Conservation (phyloP, 805 yeast genomes). For the Sugiyamaella chiloensis region DNA sequence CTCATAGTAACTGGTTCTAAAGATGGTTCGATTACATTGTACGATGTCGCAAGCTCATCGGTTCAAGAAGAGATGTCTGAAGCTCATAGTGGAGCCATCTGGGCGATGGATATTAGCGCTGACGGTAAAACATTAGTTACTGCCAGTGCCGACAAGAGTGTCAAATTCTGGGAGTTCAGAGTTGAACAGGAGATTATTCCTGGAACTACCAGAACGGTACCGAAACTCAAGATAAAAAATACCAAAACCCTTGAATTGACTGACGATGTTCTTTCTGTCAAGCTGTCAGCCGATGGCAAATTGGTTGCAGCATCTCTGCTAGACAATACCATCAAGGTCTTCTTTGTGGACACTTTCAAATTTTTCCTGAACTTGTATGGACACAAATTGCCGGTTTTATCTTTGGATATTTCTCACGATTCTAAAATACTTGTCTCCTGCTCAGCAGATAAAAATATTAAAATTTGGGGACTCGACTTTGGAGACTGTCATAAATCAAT, state of each 20-base stretch:
- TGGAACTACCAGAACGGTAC: constrained; percentile 54
- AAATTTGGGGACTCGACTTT: constrained; percentile 97
- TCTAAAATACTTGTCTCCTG: constrained; percentile 85
- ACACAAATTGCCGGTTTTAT: constrained; percentile 90
- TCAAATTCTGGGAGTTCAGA: constrained; percentile 85
- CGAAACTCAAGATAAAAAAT: constrained; percentile 56
- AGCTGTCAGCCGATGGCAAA: constrained; percentile 74
- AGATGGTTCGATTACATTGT: constrained; percentile 76
- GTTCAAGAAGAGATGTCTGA: constrained; percentile 63
- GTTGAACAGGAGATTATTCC: constrained; percentile 63
- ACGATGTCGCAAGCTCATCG: constrained; percentile 81
- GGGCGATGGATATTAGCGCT: constrained; percentile 84
- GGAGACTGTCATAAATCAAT: constrained; percentile 98
- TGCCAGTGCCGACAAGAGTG: constrained; percentile 89
- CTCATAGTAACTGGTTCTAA: constrained; percentile 85
- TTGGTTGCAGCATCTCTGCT: constrained; percentile 78
- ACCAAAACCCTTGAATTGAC: constrained; percentile 77
- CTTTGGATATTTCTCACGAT: constrained; percentile 87
- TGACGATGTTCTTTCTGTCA: constrained; percentile 81
- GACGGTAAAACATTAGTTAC: constrained; percentile 85
- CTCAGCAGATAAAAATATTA: constrained; percentile 95
- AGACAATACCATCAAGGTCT: constrained; percentile 94
- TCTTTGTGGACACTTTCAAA: constrained; percentile 81
- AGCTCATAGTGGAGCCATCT: constrained; percentile 80
- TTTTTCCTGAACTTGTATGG: constrained; percentile 89